phyloP scores from a whole-genome alignment of 176 grass and related monocot genomes.

The Lolium rigidum region DNA sequence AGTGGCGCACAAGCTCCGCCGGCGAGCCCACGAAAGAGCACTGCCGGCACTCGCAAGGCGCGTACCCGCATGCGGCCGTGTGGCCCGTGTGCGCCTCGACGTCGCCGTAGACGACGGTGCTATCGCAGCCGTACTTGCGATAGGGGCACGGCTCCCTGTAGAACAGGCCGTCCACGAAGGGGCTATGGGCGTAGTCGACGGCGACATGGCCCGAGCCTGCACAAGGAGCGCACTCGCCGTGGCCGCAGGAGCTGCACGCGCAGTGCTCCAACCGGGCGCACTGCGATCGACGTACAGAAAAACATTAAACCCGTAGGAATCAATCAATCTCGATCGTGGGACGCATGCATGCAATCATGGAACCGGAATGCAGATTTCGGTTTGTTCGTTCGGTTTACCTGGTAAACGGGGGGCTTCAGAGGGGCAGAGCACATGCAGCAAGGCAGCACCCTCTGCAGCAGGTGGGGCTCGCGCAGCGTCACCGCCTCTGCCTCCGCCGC shows the following conservation, averaged over 20 bases:
- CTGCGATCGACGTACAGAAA: not conserved
- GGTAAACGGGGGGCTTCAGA: not conserved
- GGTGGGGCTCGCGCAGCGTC: not conserved
- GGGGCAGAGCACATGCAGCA: not conserved
- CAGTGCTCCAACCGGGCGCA: too few relatives aligned
- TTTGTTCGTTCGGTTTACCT: too few relatives aligned
- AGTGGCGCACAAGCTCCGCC: too few relatives aligned
- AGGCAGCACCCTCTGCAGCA: not conserved
- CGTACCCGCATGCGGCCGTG: too few relatives aligned
- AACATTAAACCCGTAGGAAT: not conserved
- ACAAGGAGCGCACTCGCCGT: not conserved
- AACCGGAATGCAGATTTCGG: not conserved
- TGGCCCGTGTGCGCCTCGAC: too few relatives aligned
- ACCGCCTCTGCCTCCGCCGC: not conserved
- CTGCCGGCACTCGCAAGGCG: too few relatives aligned
- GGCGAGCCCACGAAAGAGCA: too few relatives aligned
- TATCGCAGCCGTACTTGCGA: too few relatives aligned
- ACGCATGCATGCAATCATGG: too few relatives aligned
- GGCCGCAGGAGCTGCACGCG: not conserved
- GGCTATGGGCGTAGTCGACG: not conserved
- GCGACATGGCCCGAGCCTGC: not conserved
- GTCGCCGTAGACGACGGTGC: too few relatives aligned
- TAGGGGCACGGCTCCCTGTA: not conserved
- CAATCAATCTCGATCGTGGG: not conserved
- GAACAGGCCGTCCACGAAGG: not conserved